phyloP scores from a whole-genome alignment of 2,329 filamentous ascomycete genomes.

The Neodidymelliopsis sp. region DNA sequence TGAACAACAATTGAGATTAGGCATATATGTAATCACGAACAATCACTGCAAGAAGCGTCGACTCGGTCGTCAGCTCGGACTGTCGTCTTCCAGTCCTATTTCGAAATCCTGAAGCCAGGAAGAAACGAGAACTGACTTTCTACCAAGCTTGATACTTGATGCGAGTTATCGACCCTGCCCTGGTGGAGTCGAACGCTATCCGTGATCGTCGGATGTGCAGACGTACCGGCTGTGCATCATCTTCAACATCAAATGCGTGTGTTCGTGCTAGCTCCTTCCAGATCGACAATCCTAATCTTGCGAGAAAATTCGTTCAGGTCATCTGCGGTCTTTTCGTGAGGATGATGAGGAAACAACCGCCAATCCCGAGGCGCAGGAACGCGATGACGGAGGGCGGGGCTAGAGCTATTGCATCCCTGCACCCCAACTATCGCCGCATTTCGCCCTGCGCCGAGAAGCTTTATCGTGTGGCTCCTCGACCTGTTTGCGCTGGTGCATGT shows the following conservation, averaged over 20 bases:
- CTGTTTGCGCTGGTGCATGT: conserved; percentile 32
- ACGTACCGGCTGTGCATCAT: no score
- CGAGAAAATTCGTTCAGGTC: conserved; percentile 14
- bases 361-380: conserved; percentile 13
- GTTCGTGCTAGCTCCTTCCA: not conserved
- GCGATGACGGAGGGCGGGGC: conserved; percentile 15
- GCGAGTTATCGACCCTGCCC: no score
- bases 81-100: no score
- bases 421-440: conserved; percentile 17
- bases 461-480: conserved; percentile 11
- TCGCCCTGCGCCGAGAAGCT: conserved; percentile 10
- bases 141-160: no score
- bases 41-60: not conserved
- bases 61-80: no score
- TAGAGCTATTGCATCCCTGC: conserved; percentile 12
- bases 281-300: conserved; percentile 3
- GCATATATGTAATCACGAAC: not conserved
- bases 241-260: not conserved
- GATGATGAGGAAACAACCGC: conserved; percentile 1
- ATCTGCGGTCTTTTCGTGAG: conserved; percentile 7
- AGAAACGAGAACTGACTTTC: no score
- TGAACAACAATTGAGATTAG: not conserved
- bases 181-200: no score
- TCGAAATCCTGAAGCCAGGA: no score
- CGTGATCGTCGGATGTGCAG: no score